Evolutionary conservation across 2,329 filamentous ascomycete genomes (phyloP).

Genomic region (Aureobasidium leucospermi): DNA sequence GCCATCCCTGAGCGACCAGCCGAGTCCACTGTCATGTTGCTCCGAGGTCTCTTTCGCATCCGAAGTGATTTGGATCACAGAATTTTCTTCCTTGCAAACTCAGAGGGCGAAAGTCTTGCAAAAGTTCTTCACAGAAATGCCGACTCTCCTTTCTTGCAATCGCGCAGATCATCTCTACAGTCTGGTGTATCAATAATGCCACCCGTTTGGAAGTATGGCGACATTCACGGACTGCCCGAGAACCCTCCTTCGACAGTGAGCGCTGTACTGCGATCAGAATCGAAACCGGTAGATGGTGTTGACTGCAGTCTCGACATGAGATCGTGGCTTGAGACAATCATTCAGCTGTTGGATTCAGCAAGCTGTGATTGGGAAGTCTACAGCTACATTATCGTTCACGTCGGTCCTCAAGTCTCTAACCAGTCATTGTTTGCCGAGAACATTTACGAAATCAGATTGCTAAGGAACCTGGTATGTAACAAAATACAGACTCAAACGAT

Average conservation of each 20-base stretch:
- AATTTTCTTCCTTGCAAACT: conserved; percentile 62
- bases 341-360: conserved; percentile 14
- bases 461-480: conserved; percentile 72
- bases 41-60: conserved; percentile 59
- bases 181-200: conserved; percentile 10
- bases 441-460: conserved; percentile 64
- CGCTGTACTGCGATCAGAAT: conserved; percentile 41
- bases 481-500: conserved; percentile 72
- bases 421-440: conserved; percentile 74
- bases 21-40: conserved; percentile 23
- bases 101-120: conserved; percentile 68
- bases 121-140: conserved; percentile 44
- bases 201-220: conserved; percentile 52
- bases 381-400: conserved; percentile 78
- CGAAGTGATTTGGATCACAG: conserved; percentile 74
- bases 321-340: conserved; percentile 16
- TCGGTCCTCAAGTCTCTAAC: conserved; percentile 83
- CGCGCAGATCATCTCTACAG: conserved; percentile 11
- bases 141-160: conserved; percentile 2
- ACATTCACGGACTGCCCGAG: conserved; percentile 47
- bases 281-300: neutral
- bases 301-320: conserved; percentile 12
- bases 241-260: conserved; percentile 43
- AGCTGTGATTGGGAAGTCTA: conserved; percentile 69
- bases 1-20: conserved; percentile 25